Conservation (phyloP, 495 filamentous ascomycete genomes). For the Penicillium alfredii region DNA sequence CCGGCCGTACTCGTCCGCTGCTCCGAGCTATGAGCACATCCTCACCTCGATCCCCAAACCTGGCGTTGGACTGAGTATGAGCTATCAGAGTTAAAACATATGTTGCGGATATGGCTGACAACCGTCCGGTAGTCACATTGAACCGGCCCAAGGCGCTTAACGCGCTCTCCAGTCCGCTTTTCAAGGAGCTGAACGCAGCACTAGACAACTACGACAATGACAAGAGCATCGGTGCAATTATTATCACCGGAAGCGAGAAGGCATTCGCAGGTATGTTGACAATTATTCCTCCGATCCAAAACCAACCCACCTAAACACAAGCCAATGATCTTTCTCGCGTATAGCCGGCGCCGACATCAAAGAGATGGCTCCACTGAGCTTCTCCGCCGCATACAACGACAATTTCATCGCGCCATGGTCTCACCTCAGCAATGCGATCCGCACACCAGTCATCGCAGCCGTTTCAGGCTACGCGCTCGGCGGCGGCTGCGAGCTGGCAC, state of each 20-base stretch:
- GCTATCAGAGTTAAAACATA: not conserved
- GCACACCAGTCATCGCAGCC: constrained; percentile 88
- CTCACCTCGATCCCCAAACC: constrained; percentile 74
- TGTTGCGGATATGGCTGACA: constrained; percentile 3
- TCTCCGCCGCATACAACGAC: constrained; percentile 71
- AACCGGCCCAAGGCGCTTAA: constrained; percentile 94
- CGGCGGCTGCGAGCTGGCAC: constrained; percentile 93
- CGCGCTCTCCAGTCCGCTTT: constrained; percentile 81
- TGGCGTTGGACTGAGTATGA: constrained; percentile 79
- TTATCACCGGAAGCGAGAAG: constrained; percentile 80
- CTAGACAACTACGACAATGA: constrained; percentile 66
- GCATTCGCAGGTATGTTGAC: constrained; percentile 66
- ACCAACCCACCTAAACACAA: not conserved
- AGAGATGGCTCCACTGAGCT: constrained; percentile 90
- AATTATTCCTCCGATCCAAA: not conserved
- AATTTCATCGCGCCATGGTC: constrained; percentile 97
- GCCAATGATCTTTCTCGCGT: constrained; percentile 7
- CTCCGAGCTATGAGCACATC: constrained; percentile 69
- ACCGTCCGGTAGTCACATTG: constrained; percentile 63
- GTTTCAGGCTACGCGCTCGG: constrained; percentile 92
- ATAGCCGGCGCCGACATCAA: constrained; percentile 98
- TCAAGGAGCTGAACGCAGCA: constrained; percentile 81
- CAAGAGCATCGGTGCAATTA: constrained; percentile 63
- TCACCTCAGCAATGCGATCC: constrained; percentile 67
- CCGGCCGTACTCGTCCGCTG: constrained; percentile 51